Percentiles rank a stretch among this genome's conserved stretches.
Conservation (phyloP, 805 yeast genomes). For the Kodamaea leandrae region DNA sequence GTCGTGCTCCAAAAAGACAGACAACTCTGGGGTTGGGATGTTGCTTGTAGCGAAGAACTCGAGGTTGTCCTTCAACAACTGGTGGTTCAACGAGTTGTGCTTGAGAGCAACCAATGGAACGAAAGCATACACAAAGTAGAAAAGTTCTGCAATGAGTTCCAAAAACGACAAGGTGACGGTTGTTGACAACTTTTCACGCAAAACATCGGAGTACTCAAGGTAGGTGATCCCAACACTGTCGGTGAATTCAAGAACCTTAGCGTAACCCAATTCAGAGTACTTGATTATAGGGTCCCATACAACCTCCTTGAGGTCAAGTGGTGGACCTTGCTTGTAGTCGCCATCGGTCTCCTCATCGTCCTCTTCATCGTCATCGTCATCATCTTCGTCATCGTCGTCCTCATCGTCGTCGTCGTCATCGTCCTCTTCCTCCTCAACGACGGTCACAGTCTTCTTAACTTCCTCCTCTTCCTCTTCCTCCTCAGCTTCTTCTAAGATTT, state of each 20-base stretch:
- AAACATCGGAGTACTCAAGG: conserved; percentile 33
- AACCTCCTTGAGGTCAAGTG: conserved; percentile 37
- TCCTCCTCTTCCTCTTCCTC: conserved; percentile 19
- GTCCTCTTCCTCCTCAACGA: conserved; percentile 7
- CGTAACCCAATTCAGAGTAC: conserved; percentile 22
- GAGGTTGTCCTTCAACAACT: conserved; percentile 33
- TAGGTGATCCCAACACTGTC: conserved; percentile 37
- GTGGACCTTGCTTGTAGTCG: conserved; percentile 39
- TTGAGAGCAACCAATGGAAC: conserved; percentile 36
- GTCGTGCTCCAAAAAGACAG: conserved; percentile 26
- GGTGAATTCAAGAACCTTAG: conserved; percentile 28
- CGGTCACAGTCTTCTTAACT: conserved; percentile 2
- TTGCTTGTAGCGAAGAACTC: conserved; percentile 20
- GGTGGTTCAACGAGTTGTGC: conserved; percentile 36
- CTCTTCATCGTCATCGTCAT: conserved; percentile 23
- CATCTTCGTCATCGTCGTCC: conserved; percentile 20
- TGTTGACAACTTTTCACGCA: conserved; percentile 39
- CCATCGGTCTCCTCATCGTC: conserved; percentile 36
- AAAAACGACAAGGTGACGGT: conserved; percentile 35
- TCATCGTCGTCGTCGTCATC: conserved; percentile 20
- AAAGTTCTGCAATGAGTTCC: conserved; percentile 29
- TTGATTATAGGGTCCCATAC: conserved; percentile 39
- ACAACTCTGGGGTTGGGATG: conserved; percentile 35
- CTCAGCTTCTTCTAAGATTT: conserved; percentile 19
- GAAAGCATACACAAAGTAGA: conserved; percentile 30